These are phyloP conservation scores for Rutidosis leptorrhynchoides DNA, from an alignment of 129 eudicot genomes.

Conservation along the genomic window DNA sequence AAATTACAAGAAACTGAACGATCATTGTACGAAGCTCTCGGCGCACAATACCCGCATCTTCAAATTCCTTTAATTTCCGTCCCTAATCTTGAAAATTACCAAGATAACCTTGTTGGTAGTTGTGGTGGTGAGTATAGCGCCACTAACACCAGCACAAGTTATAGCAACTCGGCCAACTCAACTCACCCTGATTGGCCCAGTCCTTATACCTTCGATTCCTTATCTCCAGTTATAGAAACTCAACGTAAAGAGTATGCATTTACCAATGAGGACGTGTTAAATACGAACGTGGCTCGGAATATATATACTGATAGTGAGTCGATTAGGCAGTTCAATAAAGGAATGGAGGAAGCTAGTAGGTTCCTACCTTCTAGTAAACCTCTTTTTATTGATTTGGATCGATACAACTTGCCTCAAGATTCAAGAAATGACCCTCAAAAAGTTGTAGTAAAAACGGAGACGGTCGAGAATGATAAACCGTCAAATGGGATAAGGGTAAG, in stretches of 20 bases:
- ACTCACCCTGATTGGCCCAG: conserved; percentile 43
- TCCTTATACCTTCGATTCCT: conserved; percentile 37
- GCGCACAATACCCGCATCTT: conserved; percentile 54
- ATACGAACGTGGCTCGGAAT: conserved; percentile 33
- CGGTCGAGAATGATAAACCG: conserved; percentile 41
- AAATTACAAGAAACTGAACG: conserved; percentile 69
- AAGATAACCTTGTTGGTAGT: conserved; percentile 41
- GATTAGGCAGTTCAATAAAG: conserved; percentile 64
- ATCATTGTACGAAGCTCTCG: conserved; percentile 69
- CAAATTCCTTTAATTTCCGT: conserved; percentile 9
- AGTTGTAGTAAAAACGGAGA: conserved; percentile 42
- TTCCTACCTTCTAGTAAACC: conserved; percentile 57
- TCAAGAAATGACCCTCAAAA: conserved; percentile 25
- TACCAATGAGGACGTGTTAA: conserved; percentile 27
- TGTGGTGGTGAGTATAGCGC: conserved; percentile 44
- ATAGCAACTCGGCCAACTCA: conserved; percentile 31
- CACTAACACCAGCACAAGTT: conserved; percentile 47
- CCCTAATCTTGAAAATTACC: conserved; percentile 33
- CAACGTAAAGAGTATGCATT: conserved; percentile 17
- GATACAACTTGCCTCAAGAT: conserved; percentile 50
- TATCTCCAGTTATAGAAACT: conserved; percentile 27
- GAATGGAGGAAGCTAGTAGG: conserved; percentile 90
- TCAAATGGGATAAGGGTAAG: conserved; percentile 47
- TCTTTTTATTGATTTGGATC: conserved; percentile 65
- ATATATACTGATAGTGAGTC: conserved; percentile 58